Conservation (phyloP, 2,329 filamentous ascomycete genomes). For the Corynespora cassiicola region DNA sequence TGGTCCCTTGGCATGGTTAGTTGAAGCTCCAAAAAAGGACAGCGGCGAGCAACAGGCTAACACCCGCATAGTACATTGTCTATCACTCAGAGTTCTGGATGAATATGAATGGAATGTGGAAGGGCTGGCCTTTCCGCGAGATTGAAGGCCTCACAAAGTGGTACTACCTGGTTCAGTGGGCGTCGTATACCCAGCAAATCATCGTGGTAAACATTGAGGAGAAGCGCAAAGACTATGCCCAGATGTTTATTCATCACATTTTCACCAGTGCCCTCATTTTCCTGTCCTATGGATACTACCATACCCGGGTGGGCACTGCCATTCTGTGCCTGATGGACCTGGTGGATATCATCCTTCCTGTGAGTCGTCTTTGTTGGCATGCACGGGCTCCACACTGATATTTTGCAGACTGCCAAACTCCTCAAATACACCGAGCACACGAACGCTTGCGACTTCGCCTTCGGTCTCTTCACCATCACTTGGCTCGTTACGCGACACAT, state of each 20-base stretch:
- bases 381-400: constrained; percentile 5
- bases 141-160: constrained; percentile 78
- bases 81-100: constrained; percentile 78
- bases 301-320: constrained; percentile 85
- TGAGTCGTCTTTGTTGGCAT: constrained; percentile 44
- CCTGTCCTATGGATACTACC: constrained; percentile 83
- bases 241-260: constrained; percentile 96
- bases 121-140: constrained; percentile 81
- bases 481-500: constrained; percentile 88
- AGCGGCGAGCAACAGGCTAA: constrained; percentile 15
- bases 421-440: constrained; percentile 87
- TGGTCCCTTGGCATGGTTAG: constrained; percentile 83
- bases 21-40: constrained; percentile 14
- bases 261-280: constrained; percentile 84
- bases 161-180: constrained; percentile 89
- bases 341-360: constrained; percentile 85
- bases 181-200: constrained; percentile 94
- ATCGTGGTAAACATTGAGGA: constrained; percentile 95
- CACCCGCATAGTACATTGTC: constrained; percentile 73
- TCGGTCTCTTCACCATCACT: constrained; percentile 82
- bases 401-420: constrained; percentile 77
- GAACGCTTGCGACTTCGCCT: constrained; percentile 78
- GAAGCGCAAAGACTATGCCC: constrained; percentile 90
- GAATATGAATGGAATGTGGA: constrained; percentile 80
- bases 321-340: constrained; percentile 94